A percentile compares a stretch with the other conserved stretches of the same genome.
These are phyloP conservation scores for Vararia minispora DNA, from an alignment of 768 basidiomycete genomes.

Conservation along the genomic window DNA sequence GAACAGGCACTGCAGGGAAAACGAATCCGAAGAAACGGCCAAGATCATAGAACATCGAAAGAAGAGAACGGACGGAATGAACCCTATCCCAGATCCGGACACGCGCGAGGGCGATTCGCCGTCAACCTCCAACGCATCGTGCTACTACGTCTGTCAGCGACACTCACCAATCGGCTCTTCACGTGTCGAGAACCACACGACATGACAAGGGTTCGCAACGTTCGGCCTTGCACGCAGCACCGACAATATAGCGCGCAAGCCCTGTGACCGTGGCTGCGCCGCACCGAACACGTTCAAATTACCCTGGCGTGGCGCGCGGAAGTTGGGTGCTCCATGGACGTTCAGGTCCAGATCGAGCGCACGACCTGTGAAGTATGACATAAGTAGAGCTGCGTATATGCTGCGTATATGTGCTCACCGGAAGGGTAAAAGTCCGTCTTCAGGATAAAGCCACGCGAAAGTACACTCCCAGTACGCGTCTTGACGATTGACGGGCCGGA, in stretches of 20 bases:
- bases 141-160: too few relatives aligned
- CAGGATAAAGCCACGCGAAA: slow-evolving; percentile 82
- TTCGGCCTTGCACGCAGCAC: slow-evolving; percentile 68
- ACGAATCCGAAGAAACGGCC: background rate
- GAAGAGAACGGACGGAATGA: too few relatives aligned
- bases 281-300: slow-evolving; percentile 89
- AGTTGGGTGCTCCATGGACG: slow-evolving; percentile 92
- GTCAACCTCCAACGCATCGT: too few relatives aligned
- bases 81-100: too few relatives aligned
- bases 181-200: slow-evolving; percentile 93
- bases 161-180: slow-evolving; percentile 86
- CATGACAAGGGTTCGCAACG: slow-evolving; percentile 51
- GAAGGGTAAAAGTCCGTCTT: slow-evolving; percentile 90
- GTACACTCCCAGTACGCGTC: slow-evolving; percentile 71
- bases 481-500: slow-evolving; percentile 72
- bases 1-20: background rate
- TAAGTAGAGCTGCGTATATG: background rate
- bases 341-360: slow-evolving; percentile 87
- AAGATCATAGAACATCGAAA: too few relatives aligned
- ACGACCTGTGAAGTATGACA: slow-evolving; percentile 39
- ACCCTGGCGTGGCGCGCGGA: slow-evolving; percentile 69
- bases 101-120: too few relatives aligned
- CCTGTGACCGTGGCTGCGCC: slow-evolving; percentile 90
- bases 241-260: slow-evolving; percentile 82
- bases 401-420: slow-evolving; percentile 22